Evolutionary conservation across 2,329 filamentous ascomycete genomes (phyloP).

Genomic region (Fusarium pseudograminearum): DNA sequence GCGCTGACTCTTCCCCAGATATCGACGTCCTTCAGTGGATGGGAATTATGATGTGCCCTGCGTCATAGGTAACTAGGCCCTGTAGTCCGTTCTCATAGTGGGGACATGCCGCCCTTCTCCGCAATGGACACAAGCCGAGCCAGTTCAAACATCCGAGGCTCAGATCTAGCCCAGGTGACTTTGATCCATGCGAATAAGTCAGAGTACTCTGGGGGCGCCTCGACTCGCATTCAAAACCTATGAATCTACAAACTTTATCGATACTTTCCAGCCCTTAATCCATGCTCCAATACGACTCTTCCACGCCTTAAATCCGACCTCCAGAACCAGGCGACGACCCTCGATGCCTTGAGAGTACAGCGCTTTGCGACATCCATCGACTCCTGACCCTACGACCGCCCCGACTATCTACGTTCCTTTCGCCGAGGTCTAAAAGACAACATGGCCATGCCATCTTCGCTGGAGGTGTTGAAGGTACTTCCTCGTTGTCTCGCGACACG

Average conservation of each 20-base stretch:
- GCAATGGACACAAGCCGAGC: conserved; percentile 41
- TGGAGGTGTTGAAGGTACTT: conserved; percentile 50
- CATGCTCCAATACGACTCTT: conserved; percentile 16
- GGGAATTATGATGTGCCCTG: conserved; percentile 11
- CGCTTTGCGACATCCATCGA: conserved; percentile 12
- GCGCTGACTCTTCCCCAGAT: conserved; percentile 17
- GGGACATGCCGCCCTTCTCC: conserved; percentile 33
- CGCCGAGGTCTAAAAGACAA: conserved; percentile 42
- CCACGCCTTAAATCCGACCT: conserved; percentile 11
- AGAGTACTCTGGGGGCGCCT: conserved; percentile 4
- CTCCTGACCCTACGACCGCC: conserved; percentile 25
- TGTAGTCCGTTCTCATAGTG: conserved; percentile 12
- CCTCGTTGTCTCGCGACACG: background rate
- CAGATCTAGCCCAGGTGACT: conserved; percentile 39
- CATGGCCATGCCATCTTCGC: conserved; percentile 47
- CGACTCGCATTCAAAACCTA: conserved; percentile 21
- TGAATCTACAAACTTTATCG: conserved; percentile 29
- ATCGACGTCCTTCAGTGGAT: conserved; percentile 15
- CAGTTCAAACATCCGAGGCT: conserved; percentile 40
- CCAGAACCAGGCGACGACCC: conserved; percentile 25
- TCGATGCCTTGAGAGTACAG: conserved; percentile 29
- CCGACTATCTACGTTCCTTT: conserved; percentile 12
- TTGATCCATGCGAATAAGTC: conserved; percentile 14
- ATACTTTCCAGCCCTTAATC: conserved; percentile 8
- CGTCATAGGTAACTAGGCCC: conserved; percentile 34